Evolutionary conservation across 108 stramenopile genomes (phyloP), one percentile per base, ranked within the genome.

Genomic region (Nitzschia putrida): DNA sequence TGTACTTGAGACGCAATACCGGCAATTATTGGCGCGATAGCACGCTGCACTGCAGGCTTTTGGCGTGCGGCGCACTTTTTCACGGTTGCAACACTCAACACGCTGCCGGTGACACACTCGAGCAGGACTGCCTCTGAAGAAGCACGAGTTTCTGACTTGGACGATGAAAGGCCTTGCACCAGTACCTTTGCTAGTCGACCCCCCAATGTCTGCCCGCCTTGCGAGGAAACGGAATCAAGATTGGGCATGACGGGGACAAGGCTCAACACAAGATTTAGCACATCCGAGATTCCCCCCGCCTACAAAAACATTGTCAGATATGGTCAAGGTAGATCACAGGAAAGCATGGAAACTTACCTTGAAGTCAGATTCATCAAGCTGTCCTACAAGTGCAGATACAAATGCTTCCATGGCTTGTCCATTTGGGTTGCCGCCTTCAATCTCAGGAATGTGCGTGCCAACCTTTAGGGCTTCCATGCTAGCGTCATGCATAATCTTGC

Each of bases 401-500:
- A 93, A 69, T 16, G 72, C 45, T 59, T 93, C 87, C 8, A 90
- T 43, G 21, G 90, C 69, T 26, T 68, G 13, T 7, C 64, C 51
- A 75, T 93, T 93, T 8, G 72, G 39, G 8, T 83, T 86, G n/a
- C 57, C 73, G 20, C 90, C 86, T 61, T 85, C 77, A 14, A 84
- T 23, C 23, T 71, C 66, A 57, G 72, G 58, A 18, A 70, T 41
- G 20, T 78, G 55, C 12, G 75, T 89, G 20, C 85, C 86, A 22
- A 45, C 59, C 44, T 51, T 12, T 6, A 95, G 56, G 12, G 92
- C 84, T 61, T 87, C 76, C 23, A 95, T 39, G 14, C 86, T 77
- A 11, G 88, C 83, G 60, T 95, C 92, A 13, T 90, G 87, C 88
- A 95, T 90, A 23, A 79, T 71, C 61, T 95, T 93, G 51, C 88